These are phyloP conservation scores for Daldinia sp. DNA, from an alignment of 2,329 filamentous ascomycete genomes.

Conservation along the genomic window DNA sequence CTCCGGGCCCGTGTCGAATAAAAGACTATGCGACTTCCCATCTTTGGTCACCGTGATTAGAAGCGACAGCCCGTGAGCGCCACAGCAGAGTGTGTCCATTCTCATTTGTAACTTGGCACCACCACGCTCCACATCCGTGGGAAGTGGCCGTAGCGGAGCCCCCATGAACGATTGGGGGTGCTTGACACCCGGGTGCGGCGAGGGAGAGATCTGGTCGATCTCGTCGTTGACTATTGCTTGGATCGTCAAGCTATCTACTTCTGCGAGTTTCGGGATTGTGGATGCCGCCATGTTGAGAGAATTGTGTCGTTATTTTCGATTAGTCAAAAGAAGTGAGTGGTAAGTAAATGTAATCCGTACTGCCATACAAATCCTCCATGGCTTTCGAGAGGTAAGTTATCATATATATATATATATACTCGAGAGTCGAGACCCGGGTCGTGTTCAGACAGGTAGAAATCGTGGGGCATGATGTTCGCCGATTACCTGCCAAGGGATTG, in stretches of 20 bases:
- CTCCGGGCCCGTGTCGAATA: slow-evolving; percentile 64
- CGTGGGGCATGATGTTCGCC: slow-evolving; percentile 4
- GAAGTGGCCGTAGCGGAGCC: slow-evolving; percentile 50
- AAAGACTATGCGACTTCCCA: slow-evolving; percentile 53
- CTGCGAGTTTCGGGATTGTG: slow-evolving; percentile 22
- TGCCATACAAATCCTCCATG: neutral
- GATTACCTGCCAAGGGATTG: slow-evolving; percentile 17
- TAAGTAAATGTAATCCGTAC: neutral
- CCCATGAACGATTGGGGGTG: slow-evolving; percentile 54
- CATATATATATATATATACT: neutral
- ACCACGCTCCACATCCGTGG: slow-evolving; percentile 49
- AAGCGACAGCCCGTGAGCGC: slow-evolving; percentile 62
- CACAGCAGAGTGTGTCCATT: slow-evolving; percentile 61
- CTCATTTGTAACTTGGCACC: slow-evolving; percentile 54
- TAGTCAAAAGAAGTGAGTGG: neutral
- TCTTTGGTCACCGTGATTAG: slow-evolving; percentile 60
- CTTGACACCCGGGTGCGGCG: slow-evolving; percentile 53
- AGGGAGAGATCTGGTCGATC: slow-evolving; percentile 60
- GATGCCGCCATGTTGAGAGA: neutral
- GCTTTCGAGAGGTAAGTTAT: neutral
- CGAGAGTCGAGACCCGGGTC: neutral
- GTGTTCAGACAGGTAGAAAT: neutral
- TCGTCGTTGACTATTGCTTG: slow-evolving; percentile 63
- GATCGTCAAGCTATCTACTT: slow-evolving; percentile 53
- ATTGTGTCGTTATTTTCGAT: neutral